phyloP scores from a whole-genome alignment of 192 early-diverging fungal genomes.

The Gigaspora rosea region DNA sequence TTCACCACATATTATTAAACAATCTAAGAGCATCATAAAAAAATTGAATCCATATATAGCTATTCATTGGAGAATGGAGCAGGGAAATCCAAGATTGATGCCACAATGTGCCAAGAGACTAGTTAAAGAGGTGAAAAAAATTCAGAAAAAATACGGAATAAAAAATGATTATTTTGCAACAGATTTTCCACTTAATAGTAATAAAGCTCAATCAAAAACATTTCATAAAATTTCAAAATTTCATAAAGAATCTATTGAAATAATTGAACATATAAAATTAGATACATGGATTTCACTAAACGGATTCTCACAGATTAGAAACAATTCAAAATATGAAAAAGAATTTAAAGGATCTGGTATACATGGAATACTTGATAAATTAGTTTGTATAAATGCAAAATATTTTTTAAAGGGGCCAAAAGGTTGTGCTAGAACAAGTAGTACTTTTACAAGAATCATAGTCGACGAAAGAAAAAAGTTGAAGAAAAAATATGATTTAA shows the following conservation, averaged over 20 bases:
- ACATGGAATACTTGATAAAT: constrained; percentile 31
- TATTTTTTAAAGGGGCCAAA: constrained; percentile 20
- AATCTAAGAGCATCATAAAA: not conserved
- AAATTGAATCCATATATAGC: not conserved
- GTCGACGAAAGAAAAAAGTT: not conserved
- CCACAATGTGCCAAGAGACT: constrained; percentile 1
- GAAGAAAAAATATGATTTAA: not conserved
- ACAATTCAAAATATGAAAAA: not conserved
- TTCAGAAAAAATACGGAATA: constrained; percentile 2
- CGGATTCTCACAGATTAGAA: not conserved
- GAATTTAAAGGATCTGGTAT: constrained; percentile 4
- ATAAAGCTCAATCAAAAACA: not conserved
- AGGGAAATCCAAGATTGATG: not conserved
- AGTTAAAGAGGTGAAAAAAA: not conserved
- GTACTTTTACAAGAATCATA: not conserved
- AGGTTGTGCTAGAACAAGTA: not conserved
- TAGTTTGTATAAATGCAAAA: constrained; percentile 31
- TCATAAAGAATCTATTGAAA: constrained; percentile 29
- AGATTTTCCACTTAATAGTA: constrained; percentile 28
- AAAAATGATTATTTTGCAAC: constrained; percentile 35
- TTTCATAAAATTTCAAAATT: not conserved
- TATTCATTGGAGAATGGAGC: constrained; percentile 26
- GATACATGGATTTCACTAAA: not conserved
- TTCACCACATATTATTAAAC: not conserved
- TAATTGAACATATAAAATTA: not conserved